Evolutionary conservation across 148 eudicot genomes (phyloP), one percentile per base, ranked within the genome.

Genomic region (Vaccinium darrowii): DNA sequence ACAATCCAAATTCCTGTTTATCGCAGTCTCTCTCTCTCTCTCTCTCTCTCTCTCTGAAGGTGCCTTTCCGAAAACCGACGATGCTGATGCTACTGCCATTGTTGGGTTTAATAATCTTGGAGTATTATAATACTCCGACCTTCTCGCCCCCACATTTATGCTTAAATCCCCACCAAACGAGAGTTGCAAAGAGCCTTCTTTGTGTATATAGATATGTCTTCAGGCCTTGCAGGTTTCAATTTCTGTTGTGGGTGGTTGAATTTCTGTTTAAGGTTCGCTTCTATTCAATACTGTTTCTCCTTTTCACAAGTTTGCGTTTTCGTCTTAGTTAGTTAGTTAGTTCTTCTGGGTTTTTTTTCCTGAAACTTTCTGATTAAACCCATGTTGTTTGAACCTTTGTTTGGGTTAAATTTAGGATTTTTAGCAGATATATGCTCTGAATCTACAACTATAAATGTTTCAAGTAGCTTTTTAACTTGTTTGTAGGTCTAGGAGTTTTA

Each of bases 41-140:
- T 21, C 3, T 16, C 47, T 43, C 47, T 43, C 47, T 58, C 63
- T 60, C 11, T 21, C 0, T 5, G 2, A 36, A 7, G 12, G 1
- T n/a, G 69, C 85, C 57, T 88, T 84, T 85, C 30, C 82, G 80
- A 79, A 88, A 86, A 82, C 74, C 84, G 82, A 85, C 86, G 86
- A 83, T 83, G 85, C 58, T 74, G 86, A 33, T 73, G 78, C 67
- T 76, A 67, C 60, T 57, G 75, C 69, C 80, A 47, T 54, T 72
- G 18, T 33, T 54, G 39, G 58, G 57, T 85, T 69, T 83, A 1
- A 30, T 57, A 76, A 83, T 84, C 51, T 27, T 39, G 13, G 21
- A 1, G 10, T 86, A 67, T 81, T 79, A 79, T 78, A 82, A 79
- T 54, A 13, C 12, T 53, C 47, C 47, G 47, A 53, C 56, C 78